Percentiles rank a stretch among this genome's conserved stretches.
These are phyloP conservation scores for Apiotrichum porosum DNA, from an alignment of 1,284 basidiomycete genomes.

Conservation along the genomic window DNA sequence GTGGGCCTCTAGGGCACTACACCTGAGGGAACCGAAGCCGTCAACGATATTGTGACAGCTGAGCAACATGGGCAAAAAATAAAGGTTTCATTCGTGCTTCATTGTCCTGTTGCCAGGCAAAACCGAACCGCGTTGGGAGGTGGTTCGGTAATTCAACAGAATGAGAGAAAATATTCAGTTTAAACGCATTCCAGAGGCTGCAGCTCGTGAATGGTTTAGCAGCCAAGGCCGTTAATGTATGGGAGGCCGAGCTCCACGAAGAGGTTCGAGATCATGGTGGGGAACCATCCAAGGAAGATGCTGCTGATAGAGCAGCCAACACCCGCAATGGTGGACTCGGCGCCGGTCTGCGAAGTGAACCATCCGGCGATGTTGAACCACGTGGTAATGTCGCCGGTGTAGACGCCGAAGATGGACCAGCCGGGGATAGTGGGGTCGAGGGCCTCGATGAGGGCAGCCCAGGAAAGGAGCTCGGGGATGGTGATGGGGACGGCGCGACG, in stretches of 20 bases:
- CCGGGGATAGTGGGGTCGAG: conserved; percentile 14
- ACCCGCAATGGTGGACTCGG: conserved; percentile 2
- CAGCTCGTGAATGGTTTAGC: conserved; percentile 1
- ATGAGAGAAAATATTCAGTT: too few species aligned
- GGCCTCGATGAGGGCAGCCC: conserved; percentile 8
- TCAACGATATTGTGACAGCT: too few species aligned
- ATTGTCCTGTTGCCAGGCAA: too few species aligned
- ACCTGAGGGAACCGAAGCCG: too few species aligned
- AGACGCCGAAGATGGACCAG: conserved; percentile 14
- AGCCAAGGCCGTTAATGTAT: conserved; percentile 5
- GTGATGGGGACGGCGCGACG: conserved; percentile 14
- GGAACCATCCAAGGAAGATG: conserved; percentile 13
- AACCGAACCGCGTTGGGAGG: too few species aligned
- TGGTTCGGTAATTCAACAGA: too few species aligned
- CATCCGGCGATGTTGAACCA: conserved; percentile 3
- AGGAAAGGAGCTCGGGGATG: conserved; percentile 11
- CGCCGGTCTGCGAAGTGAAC: conserved; percentile 3
- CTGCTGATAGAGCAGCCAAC: conserved; percentile 6
- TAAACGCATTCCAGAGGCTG: too few species aligned
- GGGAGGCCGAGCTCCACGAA: conserved; percentile 3
- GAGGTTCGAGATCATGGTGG: conserved; percentile 2
- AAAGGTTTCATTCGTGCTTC: too few species aligned
- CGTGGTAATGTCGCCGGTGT: conserved; percentile 5
- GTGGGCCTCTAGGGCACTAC: too few species aligned
- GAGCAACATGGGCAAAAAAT: too few species aligned